Evolutionary conservation across 805 yeast genomes (phyloP).

Genomic region (Cyberlindnera veronae): DNA sequence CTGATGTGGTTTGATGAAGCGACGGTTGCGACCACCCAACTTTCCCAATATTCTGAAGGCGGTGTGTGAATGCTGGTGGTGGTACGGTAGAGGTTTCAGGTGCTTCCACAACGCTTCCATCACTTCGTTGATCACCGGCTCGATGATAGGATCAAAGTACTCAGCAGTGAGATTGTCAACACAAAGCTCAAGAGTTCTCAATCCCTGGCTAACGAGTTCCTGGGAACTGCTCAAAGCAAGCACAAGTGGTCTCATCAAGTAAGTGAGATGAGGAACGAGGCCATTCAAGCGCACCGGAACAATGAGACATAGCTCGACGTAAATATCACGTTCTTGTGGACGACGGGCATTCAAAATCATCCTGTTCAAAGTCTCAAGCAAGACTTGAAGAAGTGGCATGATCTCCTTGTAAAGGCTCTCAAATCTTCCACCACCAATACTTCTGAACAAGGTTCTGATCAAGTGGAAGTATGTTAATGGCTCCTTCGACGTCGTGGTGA

Average conservation of each 20-base stretch:
- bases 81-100: conserved; percentile 86
- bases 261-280: conserved; percentile 86
- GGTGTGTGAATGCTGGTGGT: conserved; percentile 93
- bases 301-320: conserved; percentile 90
- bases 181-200: conserved; percentile 90
- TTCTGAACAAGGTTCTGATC: conserved; percentile 83
- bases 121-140: conserved; percentile 92
- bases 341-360: conserved; percentile 78
- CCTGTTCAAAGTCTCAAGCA: conserved; percentile 80
- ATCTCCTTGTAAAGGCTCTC: conserved; percentile 91
- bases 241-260: conserved; percentile 87
- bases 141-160: conserved; percentile 94
- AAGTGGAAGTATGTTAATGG: conserved; percentile 88
- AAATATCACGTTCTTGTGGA: conserved; percentile 88
- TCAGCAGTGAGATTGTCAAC: conserved; percentile 96
- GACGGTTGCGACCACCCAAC: conserved; percentile 92
- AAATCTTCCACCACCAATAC: conserved; percentile 96
- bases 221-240: conserved; percentile 86
- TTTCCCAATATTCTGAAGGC: conserved; percentile 92
- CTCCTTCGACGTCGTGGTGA: conserved; percentile 82
- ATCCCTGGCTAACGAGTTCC: conserved; percentile 90
- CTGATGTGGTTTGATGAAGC: conserved; percentile 72
- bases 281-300: conserved; percentile 95
- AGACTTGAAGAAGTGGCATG: conserved; percentile 82
- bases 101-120: conserved; percentile 92